Base-by-base conservation (phyloP, 108 stramenopile species). In the Cyclotella baltica region DNA sequence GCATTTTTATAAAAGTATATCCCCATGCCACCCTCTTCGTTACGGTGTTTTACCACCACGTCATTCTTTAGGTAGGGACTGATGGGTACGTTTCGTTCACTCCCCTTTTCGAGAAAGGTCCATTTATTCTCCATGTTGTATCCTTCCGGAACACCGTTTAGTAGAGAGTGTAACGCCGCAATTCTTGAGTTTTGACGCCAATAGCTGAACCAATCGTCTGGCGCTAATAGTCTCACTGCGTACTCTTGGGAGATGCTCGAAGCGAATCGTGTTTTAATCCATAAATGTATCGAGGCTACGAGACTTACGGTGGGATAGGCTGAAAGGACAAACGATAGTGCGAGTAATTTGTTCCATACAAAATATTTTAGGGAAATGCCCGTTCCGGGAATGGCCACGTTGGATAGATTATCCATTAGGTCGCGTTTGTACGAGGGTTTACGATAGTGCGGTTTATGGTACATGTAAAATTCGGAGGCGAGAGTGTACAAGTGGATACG, bases 21-120 rank as follows among this genome's bases (percentile, higher is more conserved):
- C 47, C 99, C 98, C 87, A 99, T 78, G 11, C 99, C 99, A 27
- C 99, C 99, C 77, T 99, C 98, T 73, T 98, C 98, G 59, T 98
- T 97, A 4, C 94, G 91, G 78, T 98, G 96, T 79, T 99, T 99
- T 47, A 97, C 92, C 2, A 98, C 96, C 62, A 99, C 86, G 31
- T 95, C 92, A 11, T 80, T 66, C n/a, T 85, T 75, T 59, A 98
- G 74, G 70, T 80, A 96, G 0, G 99, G 99, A 18, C 94, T 93
- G 10, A 99, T 86, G 15, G 98, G 97, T 40, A 99, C 96, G 5
- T 90, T 94, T 3, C 74, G 73, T 63, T 84, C 82, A 8, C 80
- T 58, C 19, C 96, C 98, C 62, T 91, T 85, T 28, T 86, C 81
- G 15, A 99, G 77, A 75, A 98, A 99, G 36, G 96, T 96, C 97